These are phyloP conservation scores for Aleurites moluccanus DNA, from an alignment of 441 rosid species.

Conservation along the genomic window DNA sequence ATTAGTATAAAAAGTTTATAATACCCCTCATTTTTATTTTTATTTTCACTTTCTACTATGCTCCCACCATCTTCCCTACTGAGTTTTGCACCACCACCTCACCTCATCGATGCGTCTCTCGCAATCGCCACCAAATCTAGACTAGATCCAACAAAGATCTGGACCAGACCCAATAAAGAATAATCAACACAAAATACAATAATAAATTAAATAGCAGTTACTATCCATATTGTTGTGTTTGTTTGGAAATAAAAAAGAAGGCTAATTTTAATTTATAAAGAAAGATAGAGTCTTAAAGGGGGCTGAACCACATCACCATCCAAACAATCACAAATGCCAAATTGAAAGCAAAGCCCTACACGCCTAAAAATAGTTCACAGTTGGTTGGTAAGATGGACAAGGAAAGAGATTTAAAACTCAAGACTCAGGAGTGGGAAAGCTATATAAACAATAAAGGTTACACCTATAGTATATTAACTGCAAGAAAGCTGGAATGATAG, in stretches of 20 bases:
- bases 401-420: constrained; percentile 4
- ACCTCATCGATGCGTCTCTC: too few species aligned
- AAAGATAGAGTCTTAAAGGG: background rate
- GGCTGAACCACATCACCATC: constrained; percentile 21
- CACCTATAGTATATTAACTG: constrained; percentile 24
- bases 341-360: constrained; percentile 17
- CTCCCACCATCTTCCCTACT: too few species aligned
- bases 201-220: too few species aligned
- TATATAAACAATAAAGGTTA: background rate
- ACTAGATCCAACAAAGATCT: too few species aligned
- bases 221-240: constrained; percentile 26
- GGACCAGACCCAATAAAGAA: too few species aligned
- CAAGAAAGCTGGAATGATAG: constrained; percentile 33
- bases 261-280: constrained; percentile 11
- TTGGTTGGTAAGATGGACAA: constrained; percentile 22
- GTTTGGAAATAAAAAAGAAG: background rate
- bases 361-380: constrained; percentile 23
- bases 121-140: too few species aligned
- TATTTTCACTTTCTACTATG: too few species aligned
- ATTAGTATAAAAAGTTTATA: too few species aligned
- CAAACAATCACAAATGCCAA: background rate
- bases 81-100: too few species aligned
- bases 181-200: too few species aligned
- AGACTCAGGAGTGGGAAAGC: constrained; percentile 14
- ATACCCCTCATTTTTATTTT: too few species aligned